Evolutionary conservation across 2,329 filamentous ascomycete species (phyloP).

Genomic region (Neospermospora avenae): DNA sequence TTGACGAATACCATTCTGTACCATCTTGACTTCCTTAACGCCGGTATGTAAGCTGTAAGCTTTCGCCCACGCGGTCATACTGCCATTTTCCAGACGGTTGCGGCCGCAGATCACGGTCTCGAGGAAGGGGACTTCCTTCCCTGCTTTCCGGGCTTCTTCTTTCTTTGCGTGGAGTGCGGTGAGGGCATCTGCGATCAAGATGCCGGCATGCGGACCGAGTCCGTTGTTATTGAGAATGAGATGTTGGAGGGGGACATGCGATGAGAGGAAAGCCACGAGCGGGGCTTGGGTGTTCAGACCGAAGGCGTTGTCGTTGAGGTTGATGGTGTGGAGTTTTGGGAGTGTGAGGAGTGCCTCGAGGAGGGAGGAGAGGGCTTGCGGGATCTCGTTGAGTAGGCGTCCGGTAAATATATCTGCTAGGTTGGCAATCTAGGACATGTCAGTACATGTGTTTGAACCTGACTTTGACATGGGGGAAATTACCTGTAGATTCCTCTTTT

Average conservation of each 20-base stretch:
- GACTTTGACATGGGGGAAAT: slow-evolving; percentile 18
- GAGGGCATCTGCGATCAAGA: slow-evolving; percentile 83
- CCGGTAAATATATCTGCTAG: slow-evolving; percentile 97
- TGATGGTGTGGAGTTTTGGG: slow-evolving; percentile 82
- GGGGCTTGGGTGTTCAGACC: slow-evolving; percentile 93
- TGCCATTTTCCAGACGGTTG: slow-evolving; percentile 92
- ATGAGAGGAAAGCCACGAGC: slow-evolving; percentile 84
- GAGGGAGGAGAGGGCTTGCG: slow-evolving; percentile 79
- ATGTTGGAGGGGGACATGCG: slow-evolving; percentile 86
- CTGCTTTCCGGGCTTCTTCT: slow-evolving; percentile 67
- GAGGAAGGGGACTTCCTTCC: slow-evolving; percentile 72
- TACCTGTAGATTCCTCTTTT: slow-evolving; percentile 79
- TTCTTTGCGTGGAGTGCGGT: slow-evolving; percentile 81
- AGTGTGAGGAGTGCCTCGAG: slow-evolving; percentile 84
- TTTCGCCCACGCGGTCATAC: slow-evolving; percentile 92
- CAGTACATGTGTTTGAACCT: neutral
- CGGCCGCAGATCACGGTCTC: slow-evolving; percentile 98
- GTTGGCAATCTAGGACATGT: slow-evolving; percentile 64
- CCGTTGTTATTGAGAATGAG: slow-evolving; percentile 98
- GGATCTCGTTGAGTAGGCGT: slow-evolving; percentile 89
- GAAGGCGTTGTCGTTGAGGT: slow-evolving; percentile 97
- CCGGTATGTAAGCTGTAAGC: slow-evolving; percentile 79
- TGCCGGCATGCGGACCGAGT: slow-evolving; percentile 86
- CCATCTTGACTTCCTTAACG: slow-evolving; percentile 89
- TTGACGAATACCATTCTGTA: slow-evolving; percentile 94